Evolutionary conservation across 2,329 filamentous ascomycete genomes (phyloP), one percentile per base, ranked within the genome.

Genomic region (Geosmithia morbida): DNA sequence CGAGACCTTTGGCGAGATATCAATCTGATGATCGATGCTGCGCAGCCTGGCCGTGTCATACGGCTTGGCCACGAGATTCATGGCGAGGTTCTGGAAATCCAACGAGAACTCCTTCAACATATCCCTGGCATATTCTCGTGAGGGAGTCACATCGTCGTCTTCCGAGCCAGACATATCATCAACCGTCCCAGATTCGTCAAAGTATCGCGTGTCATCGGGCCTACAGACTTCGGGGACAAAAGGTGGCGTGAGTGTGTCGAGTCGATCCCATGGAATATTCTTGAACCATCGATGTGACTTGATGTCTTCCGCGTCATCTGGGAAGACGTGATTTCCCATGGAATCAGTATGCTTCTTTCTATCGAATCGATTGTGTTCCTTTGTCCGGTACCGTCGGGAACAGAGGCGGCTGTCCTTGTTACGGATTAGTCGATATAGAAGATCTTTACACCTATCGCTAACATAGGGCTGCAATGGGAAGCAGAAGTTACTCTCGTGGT

Each of bases 221-320:
- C 70, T 68, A 40, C 70, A 70, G 20, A 96, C 80, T 10, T 79
- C 73, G 0, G 90, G 90, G 1, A 94, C 69, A 56, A 94, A 90
- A 0, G 89, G 89, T 1, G 90, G 89, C 8, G 69, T 68, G 48
- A 78, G 74, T 33, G 74, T 65, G 56, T 92, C 84, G 16, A 95
- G 64, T 1, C 75, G 75, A 14, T 84, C 77, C 92, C 87, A 97
- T 1, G 78, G 75, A 16, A 94, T 77, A 45, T 79, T 78, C 48
- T 72, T 74, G 67, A 97, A 97, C 75, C 90, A 97, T 11, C 79
- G 77, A 63, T 97, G 92, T 3, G 73, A 66, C 61, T 94, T 96
- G 69, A 97, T 94, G 48, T 96, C 88, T 52, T 85, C 79, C 1
- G 86, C 89, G 57, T 94, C 89, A 51, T 92, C 76, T 0, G 85